Evolutionary conservation across 2,329 filamentous ascomycete genomes (phyloP).

Genomic region (Fusarium bulbicola): DNA sequence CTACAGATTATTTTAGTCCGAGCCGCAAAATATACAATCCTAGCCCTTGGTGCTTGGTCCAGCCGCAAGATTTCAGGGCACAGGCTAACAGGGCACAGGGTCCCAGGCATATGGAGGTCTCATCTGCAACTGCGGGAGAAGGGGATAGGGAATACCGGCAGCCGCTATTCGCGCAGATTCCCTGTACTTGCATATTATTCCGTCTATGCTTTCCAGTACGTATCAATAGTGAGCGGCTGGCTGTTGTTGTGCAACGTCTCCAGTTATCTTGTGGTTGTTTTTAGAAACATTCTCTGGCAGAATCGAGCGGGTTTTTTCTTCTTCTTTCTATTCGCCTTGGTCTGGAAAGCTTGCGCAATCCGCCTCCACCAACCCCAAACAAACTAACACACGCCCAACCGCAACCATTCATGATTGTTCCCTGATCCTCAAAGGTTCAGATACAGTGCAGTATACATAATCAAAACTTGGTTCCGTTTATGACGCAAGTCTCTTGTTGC

Average conservation of each 20-base stretch:
- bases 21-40: conserved; percentile 21
- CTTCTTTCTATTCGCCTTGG: conserved; percentile 1
- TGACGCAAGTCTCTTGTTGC: conserved; percentile 24
- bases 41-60: neutral
- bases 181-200: neutral
- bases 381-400: conserved; percentile 12
- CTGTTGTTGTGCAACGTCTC: conserved; percentile 5
- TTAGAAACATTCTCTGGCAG: conserved; percentile 13
- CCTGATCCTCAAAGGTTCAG: conserved; percentile 5
- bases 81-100: neutral
- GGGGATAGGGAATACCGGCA: neutral
- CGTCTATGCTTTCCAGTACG: neutral
- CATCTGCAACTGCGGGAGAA: neutral
- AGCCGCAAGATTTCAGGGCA: conserved; percentile 2
- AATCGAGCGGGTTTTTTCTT: conserved; percentile 7
- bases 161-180: conserved; percentile 15
- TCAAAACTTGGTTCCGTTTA: conserved; percentile 9
- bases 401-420: neutral
- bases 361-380: conserved; percentile 24
- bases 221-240: neutral
- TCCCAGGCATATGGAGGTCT: neutral
- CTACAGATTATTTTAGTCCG: conserved; percentile 27
- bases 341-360: conserved; percentile 33
- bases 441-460: conserved; percentile 7
- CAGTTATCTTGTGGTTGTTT: conserved; percentile 10